A percentile compares a stretch with the other conserved stretches of the same genome.
Conservation (phyloP, 805 yeast genomes). For the Kodamaea neixiangensis region DNA sequence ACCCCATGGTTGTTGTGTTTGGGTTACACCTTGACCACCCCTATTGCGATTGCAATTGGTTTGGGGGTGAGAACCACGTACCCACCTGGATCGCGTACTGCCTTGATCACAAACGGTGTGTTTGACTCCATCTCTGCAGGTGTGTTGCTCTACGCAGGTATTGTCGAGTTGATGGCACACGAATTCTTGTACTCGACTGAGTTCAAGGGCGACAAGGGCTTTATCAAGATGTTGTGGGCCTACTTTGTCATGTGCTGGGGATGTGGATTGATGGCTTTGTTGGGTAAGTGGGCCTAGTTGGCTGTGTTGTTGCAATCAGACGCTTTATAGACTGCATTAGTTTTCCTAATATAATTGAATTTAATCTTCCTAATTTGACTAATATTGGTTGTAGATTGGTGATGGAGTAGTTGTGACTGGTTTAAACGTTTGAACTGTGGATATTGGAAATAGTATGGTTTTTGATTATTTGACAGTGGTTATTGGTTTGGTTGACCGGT, state of each 20-base stretch:
- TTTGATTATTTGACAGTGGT: too few species aligned
- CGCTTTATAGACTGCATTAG: neutral
- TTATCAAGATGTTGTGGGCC: conserved; percentile 52
- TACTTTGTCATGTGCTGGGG: conserved; percentile 60
- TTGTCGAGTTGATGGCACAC: conserved; percentile 42
- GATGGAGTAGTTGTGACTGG: too few species aligned
- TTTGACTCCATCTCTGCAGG: conserved; percentile 40
- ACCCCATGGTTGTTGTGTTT: conserved; percentile 49
- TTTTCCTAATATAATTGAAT: too few species aligned
- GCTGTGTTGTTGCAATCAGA: too few species aligned
- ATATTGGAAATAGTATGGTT: too few species aligned
- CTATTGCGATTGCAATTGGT: conserved; percentile 38
- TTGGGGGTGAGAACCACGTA: conserved; percentile 35
- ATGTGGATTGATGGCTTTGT: conserved; percentile 75
- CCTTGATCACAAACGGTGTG: conserved; percentile 34
- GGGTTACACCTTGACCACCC: conserved; percentile 33
- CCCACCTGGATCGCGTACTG: conserved; percentile 34
- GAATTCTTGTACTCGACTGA: conserved; percentile 47
- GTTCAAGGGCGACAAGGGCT: conserved; percentile 60
- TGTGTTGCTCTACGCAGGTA: conserved; percentile 36
- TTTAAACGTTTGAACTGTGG: too few species aligned
- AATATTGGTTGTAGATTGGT: neutral
- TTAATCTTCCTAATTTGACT: too few species aligned
- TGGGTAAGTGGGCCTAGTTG: conserved; percentile 70
- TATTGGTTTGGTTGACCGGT: too few species aligned